Evolutionary conservation across 441 rosid species (phyloP).

Genomic region (Erysimum pusillum): DNA sequence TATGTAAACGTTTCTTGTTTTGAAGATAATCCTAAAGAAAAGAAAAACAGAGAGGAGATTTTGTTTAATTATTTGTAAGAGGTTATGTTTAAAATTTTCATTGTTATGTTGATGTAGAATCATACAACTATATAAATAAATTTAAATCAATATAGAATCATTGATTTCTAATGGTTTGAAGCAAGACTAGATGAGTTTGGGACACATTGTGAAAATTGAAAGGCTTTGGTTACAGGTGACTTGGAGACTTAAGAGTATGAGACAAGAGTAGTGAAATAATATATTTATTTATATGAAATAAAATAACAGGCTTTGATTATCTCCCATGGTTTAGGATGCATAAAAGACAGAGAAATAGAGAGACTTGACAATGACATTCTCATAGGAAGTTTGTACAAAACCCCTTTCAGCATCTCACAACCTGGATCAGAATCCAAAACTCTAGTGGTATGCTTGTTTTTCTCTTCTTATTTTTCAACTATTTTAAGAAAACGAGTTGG

Average conservation of each 20-base stretch:
- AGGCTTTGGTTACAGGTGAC: not conserved
- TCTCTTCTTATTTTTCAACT: constrained; percentile 29
- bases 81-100: constrained; percentile 4
- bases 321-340: constrained; percentile 38
- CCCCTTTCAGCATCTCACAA: constrained; percentile 66
- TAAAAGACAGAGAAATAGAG: constrained; percentile 22
- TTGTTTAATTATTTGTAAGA: constrained; percentile 28
- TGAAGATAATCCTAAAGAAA: constrained; percentile 10
- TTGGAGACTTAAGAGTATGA: not conserved
- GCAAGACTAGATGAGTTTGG: not conserved
- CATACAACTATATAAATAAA: constrained; percentile 6
- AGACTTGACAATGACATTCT: constrained; percentile 40
- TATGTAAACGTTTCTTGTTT: constrained; percentile 29
- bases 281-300: constrained; percentile 8
- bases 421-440: constrained; percentile 49
- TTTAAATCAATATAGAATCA: too few species aligned
- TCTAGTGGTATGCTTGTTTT: constrained; percentile 12
- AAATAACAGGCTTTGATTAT: constrained; percentile 3
- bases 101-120: not conserved
- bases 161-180: not conserved
- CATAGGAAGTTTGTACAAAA: constrained; percentile 62
- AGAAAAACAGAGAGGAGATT: not conserved
- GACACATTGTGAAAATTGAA: not conserved
- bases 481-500: not conserved
- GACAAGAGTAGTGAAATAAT: not conserved